Base-by-base conservation (phyloP, 805 yeast species). In the Isabelozyma gotoi region DNA sequence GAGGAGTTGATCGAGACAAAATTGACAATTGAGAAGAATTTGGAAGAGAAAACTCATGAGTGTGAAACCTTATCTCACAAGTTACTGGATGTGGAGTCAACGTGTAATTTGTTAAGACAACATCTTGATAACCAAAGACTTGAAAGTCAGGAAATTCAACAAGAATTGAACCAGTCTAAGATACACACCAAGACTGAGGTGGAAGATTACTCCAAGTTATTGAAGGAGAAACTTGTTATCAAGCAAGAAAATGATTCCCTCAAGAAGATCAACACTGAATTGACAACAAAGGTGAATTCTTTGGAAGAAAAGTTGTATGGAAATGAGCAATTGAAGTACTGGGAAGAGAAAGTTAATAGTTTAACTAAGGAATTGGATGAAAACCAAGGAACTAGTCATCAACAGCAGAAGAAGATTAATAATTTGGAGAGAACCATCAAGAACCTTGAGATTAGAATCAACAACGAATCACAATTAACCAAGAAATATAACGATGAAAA, bases 241-340 rank as follows among this genome's bases (percentile, higher is more conserved):
- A 64, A 71, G 18, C 88, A 86, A 59, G 94, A 86, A 56, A 85
- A 83, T 53, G 82, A 81, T 53, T 76, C 85, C 1, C 57, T 85
- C 35, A 78, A 76, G 19, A 82, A 73, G 47, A 74, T 73, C 46
- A 81, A 84, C 52, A 63, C 63, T 29, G 80, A 81, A 39, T 62
- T 85, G 48, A 72, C 66, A 41, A 43, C 46, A 12, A 77, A 78
- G 50, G 65, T 79, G 8, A 59, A 67, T 20, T 69, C 65, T 5
- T 55, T 78, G 19, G 82, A 82, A 50, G 67, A 63, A 1, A 76
- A 78, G 45, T 60, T 78, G 17, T 71, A 73, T 40, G 72, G 74
- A 43, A 68, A 74, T 19, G 75, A 76, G 33, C 84, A 82, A 52
- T 74, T 78, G 49, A 77, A 74, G 48, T 80, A 76, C 46, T 85